These are phyloP conservation scores for Oxyria digyna DNA, from an alignment of 148 eudicot genomes.

Conservation along the genomic window DNA sequence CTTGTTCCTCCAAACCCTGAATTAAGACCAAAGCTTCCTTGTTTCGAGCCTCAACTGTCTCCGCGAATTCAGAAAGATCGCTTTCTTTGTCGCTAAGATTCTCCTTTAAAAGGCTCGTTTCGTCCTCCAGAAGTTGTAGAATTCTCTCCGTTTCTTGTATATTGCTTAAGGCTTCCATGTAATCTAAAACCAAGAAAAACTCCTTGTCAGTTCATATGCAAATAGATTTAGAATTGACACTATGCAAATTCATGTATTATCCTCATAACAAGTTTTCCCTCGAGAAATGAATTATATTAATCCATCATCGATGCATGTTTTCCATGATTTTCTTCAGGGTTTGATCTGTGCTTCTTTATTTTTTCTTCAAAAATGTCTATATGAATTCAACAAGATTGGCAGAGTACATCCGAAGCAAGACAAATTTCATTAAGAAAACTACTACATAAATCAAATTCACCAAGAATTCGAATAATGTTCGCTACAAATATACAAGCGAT, in stretches of 20 bases:
- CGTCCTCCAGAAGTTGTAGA: conserved; percentile 19
- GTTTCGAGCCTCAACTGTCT: conserved; percentile 15
- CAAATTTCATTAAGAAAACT: too few species aligned
- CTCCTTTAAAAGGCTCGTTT: conserved; percentile 17
- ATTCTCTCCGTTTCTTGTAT: conserved; percentile 14
- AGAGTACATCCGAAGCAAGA: not conserved
- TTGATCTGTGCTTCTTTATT: too few species aligned
- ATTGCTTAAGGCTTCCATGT: conserved; percentile 16
- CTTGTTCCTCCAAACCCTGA: conserved; percentile 23
- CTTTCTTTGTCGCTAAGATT: conserved; percentile 16
- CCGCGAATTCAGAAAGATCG: conserved; percentile 16
- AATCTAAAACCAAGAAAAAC: conserved; percentile 30
- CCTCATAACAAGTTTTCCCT: not conserved
- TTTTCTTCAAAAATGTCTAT: not conserved
- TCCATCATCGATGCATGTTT: too few species aligned
- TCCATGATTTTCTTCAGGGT: too few species aligned
- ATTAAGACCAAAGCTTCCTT: conserved; percentile 19
- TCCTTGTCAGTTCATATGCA: not conserved
- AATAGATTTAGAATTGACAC: not conserved
- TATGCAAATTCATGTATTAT: too few species aligned
- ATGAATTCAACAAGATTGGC: too few species aligned
- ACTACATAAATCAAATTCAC: not conserved
- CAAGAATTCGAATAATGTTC: not conserved
- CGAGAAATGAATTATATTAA: not conserved
- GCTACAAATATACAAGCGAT: too few species aligned